Evolutionary conservation across 2,329 filamentous ascomycete species (phyloP).

Genomic region (Furcasterigmium sp.): DNA sequence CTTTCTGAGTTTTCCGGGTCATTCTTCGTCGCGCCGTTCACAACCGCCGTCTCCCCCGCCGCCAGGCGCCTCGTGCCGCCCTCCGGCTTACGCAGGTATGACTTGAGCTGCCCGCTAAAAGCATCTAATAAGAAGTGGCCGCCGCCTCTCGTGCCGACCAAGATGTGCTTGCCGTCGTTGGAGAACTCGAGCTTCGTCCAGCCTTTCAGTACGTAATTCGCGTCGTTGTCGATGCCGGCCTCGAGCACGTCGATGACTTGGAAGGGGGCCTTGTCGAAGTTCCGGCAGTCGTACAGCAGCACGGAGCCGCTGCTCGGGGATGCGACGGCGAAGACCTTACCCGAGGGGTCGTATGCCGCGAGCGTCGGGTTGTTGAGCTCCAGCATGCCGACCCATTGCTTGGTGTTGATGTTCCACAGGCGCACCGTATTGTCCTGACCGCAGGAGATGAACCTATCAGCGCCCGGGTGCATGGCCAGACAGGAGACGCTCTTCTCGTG

Average conservation of each 20-base stretch:
- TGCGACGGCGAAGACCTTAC: constrained; percentile 84
- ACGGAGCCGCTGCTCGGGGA: constrained; percentile 75
- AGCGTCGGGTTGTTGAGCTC: constrained; percentile 78
- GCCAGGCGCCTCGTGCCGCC: constrained; percentile 48
- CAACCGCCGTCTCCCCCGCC: constrained; percentile 40
- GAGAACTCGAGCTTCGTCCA: constrained; percentile 96
- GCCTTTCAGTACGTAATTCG: constrained; percentile 56
- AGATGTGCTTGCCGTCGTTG: constrained; percentile 85
- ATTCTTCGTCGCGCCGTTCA: constrained; percentile 37
- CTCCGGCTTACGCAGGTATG: constrained; percentile 60
- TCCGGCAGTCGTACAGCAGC: constrained; percentile 86
- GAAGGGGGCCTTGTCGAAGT: constrained; percentile 90
- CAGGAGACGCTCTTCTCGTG: constrained; percentile 82
- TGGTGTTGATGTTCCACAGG: constrained; percentile 81
- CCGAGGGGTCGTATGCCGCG: constrained; percentile 86
- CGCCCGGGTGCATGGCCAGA: constrained; percentile 76
- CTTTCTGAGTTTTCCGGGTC: constrained; percentile 41
- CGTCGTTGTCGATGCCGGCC: constrained; percentile 39
- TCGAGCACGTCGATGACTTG: constrained; percentile 75
- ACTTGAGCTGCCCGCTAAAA: constrained; percentile 75
- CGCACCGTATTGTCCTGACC: constrained; percentile 86
- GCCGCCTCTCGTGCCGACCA: constrained; percentile 76
- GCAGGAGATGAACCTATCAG: constrained; percentile 89
- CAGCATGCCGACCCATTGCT: constrained; percentile 74
- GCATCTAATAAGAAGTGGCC: constrained; percentile 94